Percentiles rank a stretch among this genome's conserved stretches.
Evolutionary conservation across 495 filamentous ascomycete genomes (phyloP).

Genomic region (Aspergillus affinis): DNA sequence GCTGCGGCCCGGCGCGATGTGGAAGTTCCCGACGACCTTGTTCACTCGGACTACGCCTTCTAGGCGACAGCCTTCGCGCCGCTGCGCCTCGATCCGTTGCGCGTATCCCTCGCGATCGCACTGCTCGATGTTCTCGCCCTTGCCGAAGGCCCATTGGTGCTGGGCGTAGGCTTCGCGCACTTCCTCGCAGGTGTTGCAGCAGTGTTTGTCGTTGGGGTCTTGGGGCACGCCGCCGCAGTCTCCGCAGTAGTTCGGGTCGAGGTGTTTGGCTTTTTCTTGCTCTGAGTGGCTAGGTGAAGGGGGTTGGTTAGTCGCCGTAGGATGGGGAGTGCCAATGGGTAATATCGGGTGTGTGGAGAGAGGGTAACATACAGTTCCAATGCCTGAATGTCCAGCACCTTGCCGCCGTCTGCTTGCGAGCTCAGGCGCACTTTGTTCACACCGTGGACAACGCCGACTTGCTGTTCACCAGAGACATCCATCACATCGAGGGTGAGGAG

Average conservation of each 20-base stretch:
- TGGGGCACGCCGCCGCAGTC: conserved; percentile 83
- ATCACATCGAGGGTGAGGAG: conserved; percentile 96
- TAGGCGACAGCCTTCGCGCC: conserved; percentile 90
- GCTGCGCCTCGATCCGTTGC: conserved; percentile 80
- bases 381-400: conserved; percentile 70
- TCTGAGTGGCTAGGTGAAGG: conserved; percentile 54
- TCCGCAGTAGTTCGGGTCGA: conserved; percentile 91
- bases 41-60: conserved; percentile 92
- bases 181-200: conserved; percentile 96
- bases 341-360: neutral
- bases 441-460: conserved; percentile 88
- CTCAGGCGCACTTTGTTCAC: conserved; percentile 83
- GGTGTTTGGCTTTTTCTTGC: conserved; percentile 71
- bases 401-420: conserved; percentile 68
- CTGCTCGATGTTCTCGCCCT: conserved; percentile 90
- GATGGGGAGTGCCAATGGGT: conserved; percentile 1
- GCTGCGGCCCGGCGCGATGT: conserved; percentile 91
- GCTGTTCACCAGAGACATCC: conserved; percentile 97
- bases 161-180: conserved; percentile 90
- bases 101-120: conserved; percentile 92
- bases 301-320: conserved; percentile 1
- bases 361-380: conserved; percentile 64
- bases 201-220: conserved; percentile 72
- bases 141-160: conserved; percentile 88
- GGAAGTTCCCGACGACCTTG: conserved; percentile 98